A percentile compares a stretch with the other conserved stretches of the same genome.
phyloP scores from a whole-genome alignment of 208 protist species.

The Novymonas esmeraldas region DNA sequence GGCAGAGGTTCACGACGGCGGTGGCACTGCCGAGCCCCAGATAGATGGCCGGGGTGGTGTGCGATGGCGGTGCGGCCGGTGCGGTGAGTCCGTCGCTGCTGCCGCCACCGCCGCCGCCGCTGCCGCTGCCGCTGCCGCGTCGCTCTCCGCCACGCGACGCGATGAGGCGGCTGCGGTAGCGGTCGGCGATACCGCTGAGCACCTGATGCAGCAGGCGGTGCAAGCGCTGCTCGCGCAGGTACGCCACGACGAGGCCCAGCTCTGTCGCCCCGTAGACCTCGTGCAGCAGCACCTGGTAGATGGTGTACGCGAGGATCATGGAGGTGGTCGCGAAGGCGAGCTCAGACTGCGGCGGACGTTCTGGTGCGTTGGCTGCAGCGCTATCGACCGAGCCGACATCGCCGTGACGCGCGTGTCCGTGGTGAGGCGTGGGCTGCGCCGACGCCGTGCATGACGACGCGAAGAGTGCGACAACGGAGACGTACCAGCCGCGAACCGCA shows the following conservation, averaged over 20 bases:
- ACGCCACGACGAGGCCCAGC: conserved; percentile 61
- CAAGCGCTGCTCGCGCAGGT: conserved; percentile 44
- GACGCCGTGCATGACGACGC: conserved; percentile 2
- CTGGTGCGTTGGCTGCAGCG: background rate
- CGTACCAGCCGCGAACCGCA: conserved; percentile 70
- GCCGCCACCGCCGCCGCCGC: background rate
- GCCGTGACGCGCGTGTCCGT: background rate
- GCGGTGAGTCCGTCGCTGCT: background rate
- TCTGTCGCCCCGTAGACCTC: conserved; percentile 75
- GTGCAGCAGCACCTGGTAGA: conserved; percentile 68
- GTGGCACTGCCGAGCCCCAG: conserved; percentile 43
- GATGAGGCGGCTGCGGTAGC: conserved; percentile 41
- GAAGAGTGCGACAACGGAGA: conserved; percentile 58
- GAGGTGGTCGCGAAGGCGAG: conserved; percentile 37
- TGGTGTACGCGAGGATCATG: conserved; percentile 49
- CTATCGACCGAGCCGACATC: too few species aligned
- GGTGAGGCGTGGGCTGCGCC: background rate
- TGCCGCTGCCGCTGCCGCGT: background rate
- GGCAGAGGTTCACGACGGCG: conserved; percentile 52
- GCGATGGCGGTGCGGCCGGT: background rate
- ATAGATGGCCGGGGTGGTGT: background rate
- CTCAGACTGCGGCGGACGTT: background rate
- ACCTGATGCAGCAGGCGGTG: conserved; percentile 52
- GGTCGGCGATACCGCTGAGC: conserved; percentile 61
- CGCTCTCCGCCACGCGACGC: conserved; percentile 1